These are phyloP conservation scores for Penstemon eatonii DNA, from an alignment of 257 asterid species.

Conservation along the genomic window DNA sequence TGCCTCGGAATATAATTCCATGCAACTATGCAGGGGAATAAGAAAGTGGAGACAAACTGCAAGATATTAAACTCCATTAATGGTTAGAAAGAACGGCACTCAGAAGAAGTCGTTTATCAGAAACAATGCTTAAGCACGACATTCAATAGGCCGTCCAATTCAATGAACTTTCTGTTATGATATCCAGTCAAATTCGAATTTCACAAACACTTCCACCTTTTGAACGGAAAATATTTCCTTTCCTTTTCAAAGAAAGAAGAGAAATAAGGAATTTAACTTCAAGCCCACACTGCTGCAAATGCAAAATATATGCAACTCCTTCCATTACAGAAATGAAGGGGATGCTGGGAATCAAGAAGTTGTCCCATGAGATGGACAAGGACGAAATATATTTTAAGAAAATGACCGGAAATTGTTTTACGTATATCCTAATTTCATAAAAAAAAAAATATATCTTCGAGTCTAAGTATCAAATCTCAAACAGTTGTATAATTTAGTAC, in stretches of 20 bases:
- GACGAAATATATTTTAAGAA: not conserved
- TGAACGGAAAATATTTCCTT: not conserved
- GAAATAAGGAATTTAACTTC: not conserved
- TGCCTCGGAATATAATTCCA: no score
- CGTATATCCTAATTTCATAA: slow-evolving; percentile 6
- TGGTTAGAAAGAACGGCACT: not conserved
- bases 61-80: not conserved
- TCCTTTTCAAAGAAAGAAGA: not conserved
- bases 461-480: slow-evolving; percentile 12
- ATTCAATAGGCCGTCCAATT: not conserved
- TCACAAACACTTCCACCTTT: not conserved
- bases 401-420: not conserved
- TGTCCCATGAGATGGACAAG: not conserved
- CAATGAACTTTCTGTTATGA: not conserved
- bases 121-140: slow-evolving; percentile 1
- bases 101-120: not conserved
- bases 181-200: not conserved
- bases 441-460: slow-evolving; percentile 5
- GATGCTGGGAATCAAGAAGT: not conserved
- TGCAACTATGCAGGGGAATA: no score
- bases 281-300: not conserved
- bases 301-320: not conserved
- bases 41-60: not conserved
- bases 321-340: slow-evolving; percentile 2
- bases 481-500: slow-evolving; percentile 18